Conservation (phyloP, 2,329 filamentous ascomycete genomes). For the Venturia nashicola region DNA sequence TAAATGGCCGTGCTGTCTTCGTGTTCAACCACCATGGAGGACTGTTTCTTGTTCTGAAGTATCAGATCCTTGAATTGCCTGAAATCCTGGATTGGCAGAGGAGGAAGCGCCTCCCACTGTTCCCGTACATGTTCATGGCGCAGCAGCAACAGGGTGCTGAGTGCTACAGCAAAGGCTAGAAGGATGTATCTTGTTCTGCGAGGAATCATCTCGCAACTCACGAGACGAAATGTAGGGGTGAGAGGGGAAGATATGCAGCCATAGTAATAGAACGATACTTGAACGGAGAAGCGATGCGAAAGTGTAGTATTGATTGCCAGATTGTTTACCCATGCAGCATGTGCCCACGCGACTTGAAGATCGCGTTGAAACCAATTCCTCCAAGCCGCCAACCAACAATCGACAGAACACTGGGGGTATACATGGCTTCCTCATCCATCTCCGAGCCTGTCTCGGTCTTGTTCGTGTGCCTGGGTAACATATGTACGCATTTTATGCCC, state of each 20-base stretch:
- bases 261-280: neutral
- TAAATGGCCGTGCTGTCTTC: neutral
- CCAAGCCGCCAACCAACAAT: neutral
- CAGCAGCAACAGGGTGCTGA: neutral
- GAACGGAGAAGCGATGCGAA: too few species aligned
- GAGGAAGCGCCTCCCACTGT: neutral
- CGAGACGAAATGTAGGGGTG: neutral
- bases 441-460: constrained; percentile 47
- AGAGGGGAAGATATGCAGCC: neutral
- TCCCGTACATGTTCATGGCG: neutral
- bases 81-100: neutral
- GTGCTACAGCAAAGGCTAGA: neutral
- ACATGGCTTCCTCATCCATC: neutral
- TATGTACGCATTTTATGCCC: constrained; percentile 44
- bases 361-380: neutral
- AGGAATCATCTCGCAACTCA: neutral
- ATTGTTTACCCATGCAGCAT: neutral
- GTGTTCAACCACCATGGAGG: constrained; percentile 7
- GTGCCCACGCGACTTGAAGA: neutral
- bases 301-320: neutral
- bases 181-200: constrained; percentile 1
- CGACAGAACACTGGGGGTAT: neutral
- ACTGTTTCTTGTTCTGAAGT: constrained; percentile 12
- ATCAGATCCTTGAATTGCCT: constrained; percentile 8
- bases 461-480: constrained; percentile 95